These are phyloP conservation scores for Herpetomonas samuelpessoai DNA, from an alignment of 208 protist species.

Conservation along the genomic window DNA sequence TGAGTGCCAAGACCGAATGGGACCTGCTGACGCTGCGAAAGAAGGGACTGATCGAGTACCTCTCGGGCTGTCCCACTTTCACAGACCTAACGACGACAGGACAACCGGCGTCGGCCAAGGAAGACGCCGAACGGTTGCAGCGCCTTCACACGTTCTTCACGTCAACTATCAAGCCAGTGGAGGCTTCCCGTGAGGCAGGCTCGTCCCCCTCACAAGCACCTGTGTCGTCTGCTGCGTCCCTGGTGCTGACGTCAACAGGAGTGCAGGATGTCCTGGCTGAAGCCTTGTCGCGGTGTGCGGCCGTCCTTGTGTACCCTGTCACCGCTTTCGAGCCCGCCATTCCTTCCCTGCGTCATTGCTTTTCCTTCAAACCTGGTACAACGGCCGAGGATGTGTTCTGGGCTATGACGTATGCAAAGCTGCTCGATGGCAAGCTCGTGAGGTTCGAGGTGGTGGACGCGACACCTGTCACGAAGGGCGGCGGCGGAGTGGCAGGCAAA, in stretches of 20 bases:
- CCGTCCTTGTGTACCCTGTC: slow-evolving; percentile 62
- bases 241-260: slow-evolving; percentile 47
- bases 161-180: not conserved
- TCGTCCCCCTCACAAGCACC: too few species aligned
- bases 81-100: slow-evolving; percentile 15
- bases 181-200: not conserved
- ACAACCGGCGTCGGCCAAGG: slow-evolving; percentile 17
- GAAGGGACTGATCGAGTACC: slow-evolving; percentile 54
- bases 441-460: slow-evolving; percentile 73
- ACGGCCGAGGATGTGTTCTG: slow-evolving; percentile 72
- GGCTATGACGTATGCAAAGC: slow-evolving; percentile 42
- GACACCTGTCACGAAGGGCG: not conserved
- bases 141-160: slow-evolving; percentile 33
- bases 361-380: slow-evolving; percentile 67
- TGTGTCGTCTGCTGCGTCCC: not conserved
- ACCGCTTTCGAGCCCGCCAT: slow-evolving; percentile 40
- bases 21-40: slow-evolving; percentile 63
- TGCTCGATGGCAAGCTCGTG: slow-evolving; percentile 83
- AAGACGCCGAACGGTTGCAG: slow-evolving; percentile 21
- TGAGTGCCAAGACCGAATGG: slow-evolving; percentile 79
- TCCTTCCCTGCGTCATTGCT: slow-evolving; percentile 64
- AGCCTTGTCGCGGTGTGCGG: slow-evolving; percentile 57
- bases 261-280: slow-evolving; percentile 78
- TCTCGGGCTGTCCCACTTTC: slow-evolving; percentile 36
- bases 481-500: not conserved